Base-by-base conservation (phyloP, 805 yeast genomes). In the Saturnispora galanensis region DNA sequence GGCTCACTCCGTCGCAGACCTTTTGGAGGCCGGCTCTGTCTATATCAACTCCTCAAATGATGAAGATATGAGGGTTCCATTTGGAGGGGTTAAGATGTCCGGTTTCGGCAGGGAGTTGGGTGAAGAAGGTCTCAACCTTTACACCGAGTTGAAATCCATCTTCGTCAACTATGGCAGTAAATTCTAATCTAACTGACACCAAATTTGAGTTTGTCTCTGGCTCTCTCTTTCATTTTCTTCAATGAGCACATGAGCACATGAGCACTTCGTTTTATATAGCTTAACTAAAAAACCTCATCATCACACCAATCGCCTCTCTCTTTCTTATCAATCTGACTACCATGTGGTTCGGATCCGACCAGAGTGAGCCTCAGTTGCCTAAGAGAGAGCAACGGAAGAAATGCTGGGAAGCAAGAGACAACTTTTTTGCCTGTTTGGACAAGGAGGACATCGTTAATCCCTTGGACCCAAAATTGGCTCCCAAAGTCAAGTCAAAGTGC, bases 351-450 rank as follows among this genome's bases (percentile, higher is more conserved):
- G 41, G 42, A 21, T 46, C 39, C 39, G 41, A 28, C 31, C 50
- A 57, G 44, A 31, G 33, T 50, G 57, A 61, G 28, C 59, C 59
- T 36, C 69, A 65, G 31, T 63, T 70, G 46, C 71, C 71, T 31
- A 76, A 77, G 57, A 77, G 89, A 55, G 65, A 76, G 26, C 76
- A 79, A 52, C 75, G 97, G 52, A 73, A 77, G 57, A 67, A 70
- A 48, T 90, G 98, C 67, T 93, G 97, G 97, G 90, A 81, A 41
- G 70, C 90, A 7, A 74, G 98, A 48, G 98, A 90, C 56, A 54
- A 55, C 35, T 88, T 74, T 58, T 86, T 86, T 55, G 71, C 64
- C 8, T 90, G 98, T 60, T 69, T 90, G 40, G 85, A 83, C 52
- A 68, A 65, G 39, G 73, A 82, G 55, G 65, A 74, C 13, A 79